Evolutionary conservation across 495 filamentous ascomycete species (phyloP), one percentile per base, ranked within the genome.

Genomic region (Neurospora sublineolata): DNA sequence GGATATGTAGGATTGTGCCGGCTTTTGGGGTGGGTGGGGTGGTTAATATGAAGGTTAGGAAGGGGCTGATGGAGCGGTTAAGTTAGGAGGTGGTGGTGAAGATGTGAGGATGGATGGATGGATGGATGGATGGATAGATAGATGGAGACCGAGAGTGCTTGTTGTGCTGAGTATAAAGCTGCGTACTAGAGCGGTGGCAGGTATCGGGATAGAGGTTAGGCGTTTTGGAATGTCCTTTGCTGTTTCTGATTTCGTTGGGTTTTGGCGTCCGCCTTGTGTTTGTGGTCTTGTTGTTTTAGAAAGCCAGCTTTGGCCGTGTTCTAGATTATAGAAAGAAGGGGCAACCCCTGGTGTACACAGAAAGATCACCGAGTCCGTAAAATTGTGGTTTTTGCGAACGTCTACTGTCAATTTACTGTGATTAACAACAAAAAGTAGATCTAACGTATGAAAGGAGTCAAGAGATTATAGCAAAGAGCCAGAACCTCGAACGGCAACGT

Each of bases 1-100:
- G 95, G 68, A 92, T 97, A 83, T 92, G 91, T 46, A 89, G 95
- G 82, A 97, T 97, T 75, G 86, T 98, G 36, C 94, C 95, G 68
- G 94, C 94, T 20, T 97, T 97, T 86, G 94, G 94, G 37, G 83
- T 97, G 60, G 94, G 94, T 1, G 94, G 94, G 3, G 94, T 97
- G 64, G 91, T 94, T 4, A 98, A 97, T 84, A 84, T 86, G 68
- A 86, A 89, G 73, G 83, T 97, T 68, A 86, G 94, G 76, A 84
- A 82, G 78, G 77, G 74, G 69, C 69, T 86, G 37, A 86, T 86
- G 83, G 81, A 82, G 75, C 76, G 70, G 74, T 73, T 85, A 27
- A 73, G 68, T 14, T 84, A 72, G 78, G n/a, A 40, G 38, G n/a
- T 8, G 12, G 37, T 9, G 27, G 46, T 14, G 23, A 3, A 33